These are phyloP conservation scores for Coniochaeta prunicola DNA, from an alignment of 2,329 filamentous ascomycete species.

Conservation along the genomic window DNA sequence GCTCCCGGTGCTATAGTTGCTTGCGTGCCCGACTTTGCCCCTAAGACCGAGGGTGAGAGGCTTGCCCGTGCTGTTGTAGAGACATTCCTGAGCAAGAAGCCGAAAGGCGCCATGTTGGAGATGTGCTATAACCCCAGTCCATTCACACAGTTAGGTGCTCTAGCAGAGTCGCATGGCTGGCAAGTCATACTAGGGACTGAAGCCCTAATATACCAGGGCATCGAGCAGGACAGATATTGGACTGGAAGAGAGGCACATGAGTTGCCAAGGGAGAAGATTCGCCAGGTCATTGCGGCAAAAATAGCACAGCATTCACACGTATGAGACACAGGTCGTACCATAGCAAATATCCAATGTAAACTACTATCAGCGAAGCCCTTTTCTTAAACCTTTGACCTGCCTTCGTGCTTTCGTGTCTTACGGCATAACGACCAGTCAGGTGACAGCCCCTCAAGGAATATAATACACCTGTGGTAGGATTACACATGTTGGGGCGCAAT, in stretches of 20 bases:
- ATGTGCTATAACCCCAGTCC: conserved; percentile 79
- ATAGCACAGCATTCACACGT: conserved; percentile 25
- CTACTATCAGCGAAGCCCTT: background rate
- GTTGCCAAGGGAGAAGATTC: conserved; percentile 53
- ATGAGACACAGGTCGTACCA: background rate
- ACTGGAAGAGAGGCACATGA: conserved; percentile 52
- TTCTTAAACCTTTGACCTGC: too few relatives aligned
- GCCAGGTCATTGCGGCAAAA: conserved; percentile 38
- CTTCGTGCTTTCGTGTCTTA: too few relatives aligned
- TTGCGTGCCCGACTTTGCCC: conserved; percentile 71
- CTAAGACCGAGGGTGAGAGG: conserved; percentile 55
- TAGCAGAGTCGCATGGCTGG: conserved; percentile 59
- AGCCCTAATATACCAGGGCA: conserved; percentile 68
- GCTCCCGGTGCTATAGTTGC: conserved; percentile 62
- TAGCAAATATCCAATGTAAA: background rate
- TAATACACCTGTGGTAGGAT: too few relatives aligned
- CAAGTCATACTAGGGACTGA: conserved; percentile 70
- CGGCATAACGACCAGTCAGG: too few relatives aligned
- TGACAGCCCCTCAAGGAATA: too few relatives aligned
- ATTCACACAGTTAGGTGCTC: conserved; percentile 56
- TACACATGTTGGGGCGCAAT: too few relatives aligned
- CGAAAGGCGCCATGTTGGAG: conserved; percentile 65
- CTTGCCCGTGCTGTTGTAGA: conserved; percentile 49
- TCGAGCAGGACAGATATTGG: conserved; percentile 63
- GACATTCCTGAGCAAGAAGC: conserved; percentile 34